Base-by-base conservation (phyloP, 1,284 basidiomycete genomes). In the Gastroboletus turbinatus region DNA sequence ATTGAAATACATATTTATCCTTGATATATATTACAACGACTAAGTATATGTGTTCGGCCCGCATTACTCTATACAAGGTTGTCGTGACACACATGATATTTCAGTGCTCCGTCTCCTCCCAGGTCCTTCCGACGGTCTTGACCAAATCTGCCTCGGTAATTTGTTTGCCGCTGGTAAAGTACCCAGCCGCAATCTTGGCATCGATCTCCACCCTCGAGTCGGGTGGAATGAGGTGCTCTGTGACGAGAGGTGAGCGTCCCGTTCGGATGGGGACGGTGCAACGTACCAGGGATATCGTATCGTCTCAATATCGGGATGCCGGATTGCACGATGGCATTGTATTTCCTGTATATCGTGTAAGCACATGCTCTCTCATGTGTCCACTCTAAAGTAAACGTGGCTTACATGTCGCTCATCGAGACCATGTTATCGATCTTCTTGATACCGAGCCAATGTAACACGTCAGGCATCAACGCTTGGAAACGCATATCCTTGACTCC, bases 401-500 rank as follows among this genome's bases (percentile, higher is more conserved):
- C 79, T 60, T 63, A 87, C 89, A 94, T 91, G 69, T 94, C 90
- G 62, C 88, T 90, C 96, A 98, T 97, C 25, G 87, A 91, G 52
- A 96, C 86, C 85, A 97, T 87, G 70, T 88, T 88, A 72, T 93
- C 86, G 55, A 97, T 87, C 78, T 92, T 92, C 72, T 73, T 87
- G 69, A 96, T 90, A 0, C 94, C 94, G n/a, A 96, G 74, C 91
- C 93, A 96, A 72, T 94, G 92, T 48, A 98, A 77, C 3, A 97
- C 88, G 70, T 98, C 96, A 3, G 96, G 96, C 95, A 98, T 97
- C 57, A 98, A 79, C 2, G 90, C 92, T 71, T 96, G 94, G 84
- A 96, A 95, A 23, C 94, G 83, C 87, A 95, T 94, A 69, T 96
- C 95, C 76, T 96, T 96, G 51, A 97, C 94, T 9, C 96, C 96